phyloP scores from a whole-genome alignment of 148 eudicot genomes.

The Camellia lanceoleosa region DNA sequence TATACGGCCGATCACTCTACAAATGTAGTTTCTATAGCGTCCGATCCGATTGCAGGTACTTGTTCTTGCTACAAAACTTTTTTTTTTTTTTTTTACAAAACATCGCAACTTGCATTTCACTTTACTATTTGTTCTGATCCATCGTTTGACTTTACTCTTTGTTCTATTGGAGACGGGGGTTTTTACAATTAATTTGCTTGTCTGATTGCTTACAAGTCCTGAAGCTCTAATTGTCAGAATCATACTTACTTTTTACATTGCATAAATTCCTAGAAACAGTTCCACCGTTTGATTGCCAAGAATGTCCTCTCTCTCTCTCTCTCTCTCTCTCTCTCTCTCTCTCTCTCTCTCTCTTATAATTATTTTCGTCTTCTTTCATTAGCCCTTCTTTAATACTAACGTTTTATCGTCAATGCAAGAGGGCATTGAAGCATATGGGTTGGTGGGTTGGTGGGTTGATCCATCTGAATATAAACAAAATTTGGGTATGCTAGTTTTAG shows the following conservation, averaged over 20 bases:
- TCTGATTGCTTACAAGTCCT: background rate
- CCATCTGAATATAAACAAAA: background rate
- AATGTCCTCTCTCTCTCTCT: background rate
- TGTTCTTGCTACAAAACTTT: too few relatives aligned
- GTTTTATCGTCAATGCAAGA: conserved; percentile 4
- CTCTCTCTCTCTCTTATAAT: background rate
- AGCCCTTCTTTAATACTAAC: background rate
- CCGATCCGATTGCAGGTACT: too few relatives aligned
- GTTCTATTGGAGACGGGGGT: too few relatives aligned
- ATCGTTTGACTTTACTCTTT: background rate
- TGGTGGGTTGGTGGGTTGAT: background rate
- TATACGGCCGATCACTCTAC: too few relatives aligned
- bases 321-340: background rate
- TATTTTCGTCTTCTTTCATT: too few relatives aligned
- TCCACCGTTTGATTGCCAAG: background rate
- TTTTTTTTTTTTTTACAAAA: too few relatives aligned
- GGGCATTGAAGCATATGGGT: conserved; percentile 2
- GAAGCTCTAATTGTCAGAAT: background rate
- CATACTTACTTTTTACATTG: background rate
- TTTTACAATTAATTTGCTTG: background rate
- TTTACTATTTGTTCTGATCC: background rate
- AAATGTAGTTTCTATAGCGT: too few relatives aligned
- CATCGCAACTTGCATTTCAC: too few relatives aligned
- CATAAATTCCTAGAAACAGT: background rate
- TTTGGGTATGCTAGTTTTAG: too few relatives aligned